phyloP scores from a whole-genome alignment of 768 basidiomycete species.

The Mycena vitilis region DNA sequence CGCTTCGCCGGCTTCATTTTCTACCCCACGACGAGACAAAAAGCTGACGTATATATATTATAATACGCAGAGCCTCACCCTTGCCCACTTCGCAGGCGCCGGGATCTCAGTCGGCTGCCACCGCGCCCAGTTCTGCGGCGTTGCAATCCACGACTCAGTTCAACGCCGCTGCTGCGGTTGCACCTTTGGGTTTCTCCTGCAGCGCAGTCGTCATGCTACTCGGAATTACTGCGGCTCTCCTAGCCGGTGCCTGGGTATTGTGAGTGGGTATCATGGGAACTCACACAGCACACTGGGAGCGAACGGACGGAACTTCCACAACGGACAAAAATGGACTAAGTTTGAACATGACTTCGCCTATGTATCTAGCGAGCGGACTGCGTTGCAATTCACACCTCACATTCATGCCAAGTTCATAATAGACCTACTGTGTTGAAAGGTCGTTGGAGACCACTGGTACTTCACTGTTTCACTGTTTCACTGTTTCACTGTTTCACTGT shows the following conservation, averaged over 20 bases:
- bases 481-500: too few species aligned
- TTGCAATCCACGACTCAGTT: not conserved
- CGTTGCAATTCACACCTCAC: too few species aligned
- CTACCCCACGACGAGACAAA: not conserved
- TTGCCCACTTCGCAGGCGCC: not conserved
- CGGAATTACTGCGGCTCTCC: not conserved
- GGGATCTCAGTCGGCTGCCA: not conserved
- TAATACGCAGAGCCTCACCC: slow-evolving; percentile 2
- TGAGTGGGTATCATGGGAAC: not conserved
- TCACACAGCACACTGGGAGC: not conserved
- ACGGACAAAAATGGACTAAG: too few species aligned
- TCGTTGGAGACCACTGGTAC: too few species aligned
- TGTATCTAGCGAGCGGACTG: too few species aligned
- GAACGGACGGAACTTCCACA: too few species aligned
- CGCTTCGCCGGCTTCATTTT: not conserved
- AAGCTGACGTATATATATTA: not conserved
- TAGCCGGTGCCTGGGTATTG: slow-evolving; percentile 12
- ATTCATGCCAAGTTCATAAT: too few species aligned
- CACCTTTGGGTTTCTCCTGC: not conserved
- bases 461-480: too few species aligned
- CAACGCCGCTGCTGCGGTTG: not conserved
- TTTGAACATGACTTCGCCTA: too few species aligned
- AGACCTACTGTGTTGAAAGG: too few species aligned
- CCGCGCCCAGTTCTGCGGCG: not conserved
- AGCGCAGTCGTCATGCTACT: not conserved